phyloP scores from a whole-genome alignment of 2,329 filamentous ascomycete genomes.

The Pestalotiopsis sp. region DNA sequence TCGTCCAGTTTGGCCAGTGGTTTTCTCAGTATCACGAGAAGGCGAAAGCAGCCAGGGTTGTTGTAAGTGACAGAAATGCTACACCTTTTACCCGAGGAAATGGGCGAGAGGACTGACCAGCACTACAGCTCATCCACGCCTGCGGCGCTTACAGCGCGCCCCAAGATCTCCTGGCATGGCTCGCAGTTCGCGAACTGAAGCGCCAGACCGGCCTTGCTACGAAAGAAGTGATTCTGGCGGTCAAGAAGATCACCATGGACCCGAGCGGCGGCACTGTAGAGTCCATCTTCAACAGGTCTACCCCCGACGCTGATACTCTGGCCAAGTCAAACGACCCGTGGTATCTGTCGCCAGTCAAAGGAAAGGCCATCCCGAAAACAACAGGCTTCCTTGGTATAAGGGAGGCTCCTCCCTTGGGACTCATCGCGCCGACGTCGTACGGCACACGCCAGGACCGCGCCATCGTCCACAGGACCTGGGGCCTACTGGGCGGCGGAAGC shows the following conservation, averaged over 20 bases:
- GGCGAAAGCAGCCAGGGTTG: constrained; percentile 19
- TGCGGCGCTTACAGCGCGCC: constrained; percentile 19
- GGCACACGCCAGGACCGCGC: constrained; percentile 17
- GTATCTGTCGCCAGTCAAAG: constrained; percentile 18
- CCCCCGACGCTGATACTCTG: constrained; percentile 3
- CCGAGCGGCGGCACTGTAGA: constrained; percentile 21
- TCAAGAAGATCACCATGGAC: constrained; percentile 12
- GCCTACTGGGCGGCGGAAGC: constrained; percentile 18
- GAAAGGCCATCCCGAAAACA: not conserved
- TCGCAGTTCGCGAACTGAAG: constrained; percentile 16
- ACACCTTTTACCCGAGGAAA: not conserved
- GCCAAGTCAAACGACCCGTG: constrained; percentile 17
- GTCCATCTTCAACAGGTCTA: constrained; percentile 16
- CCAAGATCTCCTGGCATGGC: constrained; percentile 20
- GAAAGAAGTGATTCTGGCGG: constrained; percentile 20
- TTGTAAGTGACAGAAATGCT: constrained; percentile 16
- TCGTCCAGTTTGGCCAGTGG: constrained; percentile 14
- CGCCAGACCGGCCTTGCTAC: constrained; percentile 16
- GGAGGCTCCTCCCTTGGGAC: constrained; percentile 16
- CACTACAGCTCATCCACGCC: constrained; percentile 21
- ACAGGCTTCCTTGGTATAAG: constrained; percentile 19
- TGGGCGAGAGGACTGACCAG: constrained; percentile 8
- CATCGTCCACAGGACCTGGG: constrained; percentile 24
- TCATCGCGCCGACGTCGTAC: constrained; percentile 17
- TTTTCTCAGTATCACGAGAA: constrained; percentile 22